These are phyloP conservation scores for Macrolepiota fuliginosa DNA, from an alignment of 768 basidiomycete genomes.

Conservation along the genomic window DNA sequence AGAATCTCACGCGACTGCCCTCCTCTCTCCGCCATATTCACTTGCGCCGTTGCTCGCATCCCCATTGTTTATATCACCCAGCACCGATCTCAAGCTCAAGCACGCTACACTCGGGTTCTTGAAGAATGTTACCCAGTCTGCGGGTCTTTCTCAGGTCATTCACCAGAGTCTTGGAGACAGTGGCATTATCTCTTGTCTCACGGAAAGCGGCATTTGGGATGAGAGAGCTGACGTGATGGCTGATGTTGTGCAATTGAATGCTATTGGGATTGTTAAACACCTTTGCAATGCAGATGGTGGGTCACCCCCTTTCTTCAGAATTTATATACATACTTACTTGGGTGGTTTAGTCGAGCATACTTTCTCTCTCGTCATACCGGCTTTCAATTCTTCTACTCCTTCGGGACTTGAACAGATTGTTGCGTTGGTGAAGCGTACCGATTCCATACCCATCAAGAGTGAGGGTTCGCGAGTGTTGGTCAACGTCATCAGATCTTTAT, in stretches of 20 bases:
- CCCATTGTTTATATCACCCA: constrained; percentile 46
- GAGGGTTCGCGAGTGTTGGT: constrained; percentile 90
- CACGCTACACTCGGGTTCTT: constrained; percentile 87
- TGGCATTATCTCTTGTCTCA: constrained; percentile 60
- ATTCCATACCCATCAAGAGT: constrained; percentile 79
- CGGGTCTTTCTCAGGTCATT: constrained; percentile 55
- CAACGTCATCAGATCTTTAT: constrained; percentile 79
- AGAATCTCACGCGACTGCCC: constrained; percentile 60
- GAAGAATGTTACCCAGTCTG: constrained; percentile 79
- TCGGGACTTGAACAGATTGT: constrained; percentile 68
- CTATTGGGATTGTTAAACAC: constrained; percentile 88
- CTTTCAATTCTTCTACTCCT: constrained; percentile 22
- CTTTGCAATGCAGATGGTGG: constrained; percentile 75
- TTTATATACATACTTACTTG: neutral
- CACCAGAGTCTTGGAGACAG: constrained; percentile 58
- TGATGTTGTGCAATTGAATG: constrained; percentile 82
- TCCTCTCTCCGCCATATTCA: constrained; percentile 64
- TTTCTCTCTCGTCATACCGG: constrained; percentile 50
- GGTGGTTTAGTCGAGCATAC: constrained; percentile 39
- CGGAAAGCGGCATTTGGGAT: constrained; percentile 65
- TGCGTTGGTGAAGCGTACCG: constrained; percentile 72
- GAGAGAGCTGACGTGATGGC: constrained; percentile 75
- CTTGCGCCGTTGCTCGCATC: constrained; percentile 64
- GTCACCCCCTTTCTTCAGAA: constrained; percentile 17
- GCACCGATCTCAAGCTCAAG: constrained; percentile 77